These are phyloP conservation scores for Nothophaeocryptopus gaeumannii DNA, from an alignment of 2,329 filamentous ascomycete genomes.

Conservation along the genomic window DNA sequence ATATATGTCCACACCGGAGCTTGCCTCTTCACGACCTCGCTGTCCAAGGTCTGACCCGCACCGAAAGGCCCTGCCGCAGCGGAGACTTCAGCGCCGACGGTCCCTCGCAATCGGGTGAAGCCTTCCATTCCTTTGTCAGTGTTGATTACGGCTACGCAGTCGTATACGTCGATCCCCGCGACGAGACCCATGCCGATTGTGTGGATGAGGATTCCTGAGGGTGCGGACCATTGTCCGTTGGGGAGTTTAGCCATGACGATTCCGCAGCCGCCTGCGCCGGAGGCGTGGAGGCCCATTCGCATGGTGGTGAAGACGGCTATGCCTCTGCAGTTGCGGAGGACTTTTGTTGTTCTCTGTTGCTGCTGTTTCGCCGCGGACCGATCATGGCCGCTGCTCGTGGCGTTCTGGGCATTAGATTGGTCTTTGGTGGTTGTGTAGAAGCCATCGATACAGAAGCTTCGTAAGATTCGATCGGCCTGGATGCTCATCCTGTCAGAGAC, in stretches of 20 bases:
- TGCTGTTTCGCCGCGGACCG: conserved; percentile 35
- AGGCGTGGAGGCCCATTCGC: conserved; percentile 86
- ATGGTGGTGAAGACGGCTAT: conserved; percentile 92
- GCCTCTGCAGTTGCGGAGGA: conserved; percentile 74
- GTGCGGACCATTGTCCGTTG: conserved; percentile 84
- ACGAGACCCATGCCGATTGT: conserved; percentile 83
- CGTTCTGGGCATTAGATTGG: conserved; percentile 35
- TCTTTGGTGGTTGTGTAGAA: conserved; percentile 60
- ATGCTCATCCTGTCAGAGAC: neutral
- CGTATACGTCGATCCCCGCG: conserved; percentile 87
- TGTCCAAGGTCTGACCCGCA: conserved; percentile 69
- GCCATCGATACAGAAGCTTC: conserved; percentile 74
- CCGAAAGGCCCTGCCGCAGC: conserved; percentile 74
- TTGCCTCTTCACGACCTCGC: conserved; percentile 62
- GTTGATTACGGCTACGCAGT: conserved; percentile 90
- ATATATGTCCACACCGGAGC: conserved; percentile 78
- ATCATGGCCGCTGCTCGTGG: conserved; percentile 37
- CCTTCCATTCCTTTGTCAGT: conserved; percentile 77
- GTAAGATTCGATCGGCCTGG: conserved; percentile 78
- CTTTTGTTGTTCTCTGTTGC: conserved; percentile 53
- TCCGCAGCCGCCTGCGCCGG: conserved; percentile 83
- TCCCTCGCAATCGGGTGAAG: conserved; percentile 74
- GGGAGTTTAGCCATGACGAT: conserved; percentile 77
- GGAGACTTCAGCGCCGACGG: conserved; percentile 75
- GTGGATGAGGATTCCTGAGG: conserved; percentile 84